Evolutionary conservation across 495 filamentous ascomycete genomes (phyloP).

Genomic region (Neurospora sp.): DNA sequence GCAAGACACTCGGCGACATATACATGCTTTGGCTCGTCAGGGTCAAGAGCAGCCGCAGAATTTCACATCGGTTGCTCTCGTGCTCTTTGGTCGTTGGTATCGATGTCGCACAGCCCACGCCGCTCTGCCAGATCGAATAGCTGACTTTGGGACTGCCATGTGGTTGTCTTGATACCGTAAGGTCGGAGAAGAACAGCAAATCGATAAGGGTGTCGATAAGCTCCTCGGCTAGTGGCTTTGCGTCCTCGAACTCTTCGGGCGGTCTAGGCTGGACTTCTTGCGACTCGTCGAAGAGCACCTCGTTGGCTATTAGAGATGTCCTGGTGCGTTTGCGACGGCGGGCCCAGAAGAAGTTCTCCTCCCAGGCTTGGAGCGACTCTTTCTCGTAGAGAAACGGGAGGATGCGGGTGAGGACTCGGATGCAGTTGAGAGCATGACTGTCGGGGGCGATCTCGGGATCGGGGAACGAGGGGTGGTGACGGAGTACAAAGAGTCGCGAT

Average conservation of each 20-base stretch:
- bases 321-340: constrained; percentile 53
- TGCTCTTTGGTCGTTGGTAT: constrained; percentile 81
- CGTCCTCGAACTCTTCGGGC: constrained; percentile 62
- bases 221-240: constrained; percentile 85
- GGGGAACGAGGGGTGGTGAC: constrained; percentile 83
- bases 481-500: constrained; percentile 68
- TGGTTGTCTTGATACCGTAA: constrained; percentile 62
- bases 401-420: constrained; percentile 82
- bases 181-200: constrained; percentile 81
- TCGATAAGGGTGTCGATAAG: constrained; percentile 86
- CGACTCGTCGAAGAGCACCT: constrained; percentile 81
- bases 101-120: constrained; percentile 86
- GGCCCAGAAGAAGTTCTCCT: constrained; percentile 88
- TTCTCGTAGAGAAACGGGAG: constrained; percentile 90
- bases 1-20: constrained; percentile 71
- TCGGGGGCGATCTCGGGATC: constrained; percentile 85
- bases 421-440: constrained; percentile 83
- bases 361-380: constrained; percentile 78
- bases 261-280: constrained; percentile 42
- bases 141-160: constrained; percentile 72
- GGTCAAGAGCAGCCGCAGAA: constrained; percentile 77
- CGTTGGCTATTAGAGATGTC: constrained; percentile 43
- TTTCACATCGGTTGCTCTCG: constrained; percentile 86
- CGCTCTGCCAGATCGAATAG: constrained; percentile 95
- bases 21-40: constrained; percentile 89